Evolutionary conservation across 768 basidiomycete genomes (phyloP), one percentile per base, ranked within the genome.

Genomic region (Scleroderma bovista): DNA sequence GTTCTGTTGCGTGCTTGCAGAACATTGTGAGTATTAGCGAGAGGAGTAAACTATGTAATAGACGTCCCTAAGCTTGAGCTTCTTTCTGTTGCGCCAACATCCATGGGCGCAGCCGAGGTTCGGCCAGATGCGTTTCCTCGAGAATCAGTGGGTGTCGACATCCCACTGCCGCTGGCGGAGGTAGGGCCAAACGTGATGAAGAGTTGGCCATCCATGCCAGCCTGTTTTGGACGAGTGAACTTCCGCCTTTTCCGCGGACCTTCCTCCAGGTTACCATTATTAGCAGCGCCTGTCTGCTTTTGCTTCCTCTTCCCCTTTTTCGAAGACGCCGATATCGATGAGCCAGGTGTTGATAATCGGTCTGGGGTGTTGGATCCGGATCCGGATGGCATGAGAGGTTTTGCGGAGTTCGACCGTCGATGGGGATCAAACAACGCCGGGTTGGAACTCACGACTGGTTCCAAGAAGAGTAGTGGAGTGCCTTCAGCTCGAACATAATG

Each of bases 361-460:
- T 39, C 24, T 38, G 38, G 24, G 24, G 38, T 32, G n/a, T 38
- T 12, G 24, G 47, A 38, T 40, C 20, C n/a, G 20, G 20, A 22
- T 37, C 51, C 54, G 26, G 41, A 46, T 52, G 49, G 52, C n/a
- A 51, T 39, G 13, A 17, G 46, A 12, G 23, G 42, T 38, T 47
- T 57, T 34, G 44, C 33, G 22, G 41, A 19, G 20, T 12, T 39
- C n/a, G 33, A 6, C 26, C 20, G 3, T 34, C 44, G 51, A 41
- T 42, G 55, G 44, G 42, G 19, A 50, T 46, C 46, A 24, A 52
- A 51, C 29, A 46, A 41, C 7, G 51, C 46, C 33, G 58, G 53
- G 41, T 57, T 50, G 19, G 56, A 52, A 45, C 47, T 57, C 13
- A 67, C 55, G 37, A 69, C 51, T 1, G 65, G 65, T 24, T 67